phyloP scores from a whole-genome alignment of 352 stramenopile species.

The Globisporangium canariense region DNA sequence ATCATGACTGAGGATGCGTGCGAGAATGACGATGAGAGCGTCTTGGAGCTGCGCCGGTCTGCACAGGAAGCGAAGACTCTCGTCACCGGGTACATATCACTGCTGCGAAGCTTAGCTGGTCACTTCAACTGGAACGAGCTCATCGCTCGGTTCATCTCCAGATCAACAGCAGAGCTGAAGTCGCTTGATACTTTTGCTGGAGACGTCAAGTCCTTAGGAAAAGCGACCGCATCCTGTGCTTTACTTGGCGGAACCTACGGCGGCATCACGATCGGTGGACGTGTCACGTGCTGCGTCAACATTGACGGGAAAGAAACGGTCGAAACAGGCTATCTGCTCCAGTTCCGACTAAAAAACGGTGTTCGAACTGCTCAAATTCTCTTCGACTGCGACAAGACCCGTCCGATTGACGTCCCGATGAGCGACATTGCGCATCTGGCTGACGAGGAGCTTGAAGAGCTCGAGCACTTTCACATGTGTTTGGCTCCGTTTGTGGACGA shows the following conservation, averaged over 20 bases:
- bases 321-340: constrained; percentile 63
- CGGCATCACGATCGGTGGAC: constrained; percentile 44
- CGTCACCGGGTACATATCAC: constrained; percentile 38
- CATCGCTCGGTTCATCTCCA: constrained; percentile 27
- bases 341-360: constrained; percentile 41
- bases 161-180: constrained; percentile 12
- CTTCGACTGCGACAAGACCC: constrained; percentile 59
- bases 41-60: constrained; percentile 42
- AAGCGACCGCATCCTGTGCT: constrained; percentile 37
- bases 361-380: constrained; percentile 48
- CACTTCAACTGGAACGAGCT: constrained; percentile 31
- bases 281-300: constrained; percentile 70
- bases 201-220: constrained; percentile 14
- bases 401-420: constrained; percentile 53
- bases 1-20: neutral
- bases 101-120: constrained; percentile 34
- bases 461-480: constrained; percentile 35
- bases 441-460: constrained; percentile 33
- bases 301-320: constrained; percentile 73
- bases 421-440: constrained; percentile 43
- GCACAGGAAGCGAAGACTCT: constrained; percentile 41
- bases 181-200: neutral
- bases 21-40: neutral
- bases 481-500: constrained; percentile 30
- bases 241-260: constrained; percentile 57